phyloP scores from a whole-genome alignment of 2,329 filamentous ascomycete species.

The Beauveria asiatica region DNA sequence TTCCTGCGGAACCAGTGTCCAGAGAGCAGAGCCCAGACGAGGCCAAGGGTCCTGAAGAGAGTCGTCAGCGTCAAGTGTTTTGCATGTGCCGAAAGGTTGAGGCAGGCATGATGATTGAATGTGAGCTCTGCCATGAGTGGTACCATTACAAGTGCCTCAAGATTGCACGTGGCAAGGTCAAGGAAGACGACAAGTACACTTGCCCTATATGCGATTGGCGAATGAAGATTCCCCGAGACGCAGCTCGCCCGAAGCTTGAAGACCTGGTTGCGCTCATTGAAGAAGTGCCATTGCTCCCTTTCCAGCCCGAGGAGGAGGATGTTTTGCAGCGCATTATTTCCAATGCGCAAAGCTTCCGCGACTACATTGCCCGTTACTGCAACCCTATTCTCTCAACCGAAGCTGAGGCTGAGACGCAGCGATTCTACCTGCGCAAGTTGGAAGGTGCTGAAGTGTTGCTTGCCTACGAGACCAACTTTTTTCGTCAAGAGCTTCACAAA shows the following conservation, averaged over 20 bases:
- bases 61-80: constrained; percentile 70
- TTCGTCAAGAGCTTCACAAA: constrained; percentile 89
- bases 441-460: constrained; percentile 93
- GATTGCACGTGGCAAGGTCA: constrained; percentile 93
- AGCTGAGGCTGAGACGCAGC: constrained; percentile 79
- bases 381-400: constrained; percentile 73
- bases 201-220: constrained; percentile 98
- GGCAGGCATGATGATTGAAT: constrained; percentile 99
- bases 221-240: constrained; percentile 92
- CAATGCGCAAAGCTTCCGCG: constrained; percentile 74
- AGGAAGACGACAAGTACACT: constrained; percentile 96
- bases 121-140: constrained; percentile 97
- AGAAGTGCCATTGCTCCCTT: constrained; percentile 72
- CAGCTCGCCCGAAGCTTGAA: constrained; percentile 88
- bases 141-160: constrained; percentile 98
- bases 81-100: constrained; percentile 92
- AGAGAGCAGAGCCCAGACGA: constrained; percentile 60
- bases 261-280: constrained; percentile 78
- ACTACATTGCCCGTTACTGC: constrained; percentile 72
- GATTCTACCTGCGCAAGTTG: constrained; percentile 94
- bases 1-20: constrained; percentile 86
- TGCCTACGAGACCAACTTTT: constrained; percentile 92
- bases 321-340: constrained; percentile 79
- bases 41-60: constrained; percentile 50
- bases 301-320: constrained; percentile 92